A percentile compares a stretch with the other conserved stretches of the same genome.
These are phyloP conservation scores for Boletus edulis DNA, from an alignment of 768 basidiomycete genomes.

Conservation along the genomic window DNA sequence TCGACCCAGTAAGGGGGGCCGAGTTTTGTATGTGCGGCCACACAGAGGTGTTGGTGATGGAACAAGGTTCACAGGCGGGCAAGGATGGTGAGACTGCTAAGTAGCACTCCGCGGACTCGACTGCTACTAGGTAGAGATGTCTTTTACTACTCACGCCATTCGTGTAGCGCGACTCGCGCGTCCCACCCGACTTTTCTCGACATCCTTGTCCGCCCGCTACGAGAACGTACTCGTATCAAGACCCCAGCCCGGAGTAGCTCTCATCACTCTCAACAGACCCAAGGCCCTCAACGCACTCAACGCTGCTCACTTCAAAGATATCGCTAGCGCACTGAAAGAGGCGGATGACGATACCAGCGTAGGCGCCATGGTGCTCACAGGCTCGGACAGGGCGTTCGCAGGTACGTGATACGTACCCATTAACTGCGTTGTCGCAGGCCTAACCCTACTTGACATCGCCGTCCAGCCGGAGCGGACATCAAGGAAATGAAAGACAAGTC, in stretches of 20 bases:
- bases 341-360: slow-evolving; percentile 70
- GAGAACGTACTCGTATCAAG: slow-evolving; percentile 66
- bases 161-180: slow-evolving; percentile 2
- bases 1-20: too few relatives aligned
- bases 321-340: slow-evolving; percentile 72
- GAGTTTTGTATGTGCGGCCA: too few relatives aligned
- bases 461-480: slow-evolving; percentile 91
- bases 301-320: slow-evolving; percentile 73
- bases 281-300: slow-evolving; percentile 89
- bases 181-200: slow-evolving; percentile 24
- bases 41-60: too few relatives aligned
- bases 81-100: too few relatives aligned
- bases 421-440: background rate
- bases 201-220: slow-evolving; percentile 40
- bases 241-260: slow-evolving; percentile 66
- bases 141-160: slow-evolving; percentile 4
- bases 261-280: slow-evolving; percentile 87
- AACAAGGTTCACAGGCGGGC: too few relatives aligned
- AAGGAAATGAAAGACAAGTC: slow-evolving; percentile 99
- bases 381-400: slow-evolving; percentile 90
- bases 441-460: background rate
- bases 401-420: slow-evolving; percentile 45
- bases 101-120: too few relatives aligned
- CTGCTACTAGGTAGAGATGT: slow-evolving; percentile 10
- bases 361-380: slow-evolving; percentile 89